Evolutionary conservation across 2,329 filamentous ascomycete genomes (phyloP).

Genomic region (Paecilomyces dactylethromorphus): DNA sequence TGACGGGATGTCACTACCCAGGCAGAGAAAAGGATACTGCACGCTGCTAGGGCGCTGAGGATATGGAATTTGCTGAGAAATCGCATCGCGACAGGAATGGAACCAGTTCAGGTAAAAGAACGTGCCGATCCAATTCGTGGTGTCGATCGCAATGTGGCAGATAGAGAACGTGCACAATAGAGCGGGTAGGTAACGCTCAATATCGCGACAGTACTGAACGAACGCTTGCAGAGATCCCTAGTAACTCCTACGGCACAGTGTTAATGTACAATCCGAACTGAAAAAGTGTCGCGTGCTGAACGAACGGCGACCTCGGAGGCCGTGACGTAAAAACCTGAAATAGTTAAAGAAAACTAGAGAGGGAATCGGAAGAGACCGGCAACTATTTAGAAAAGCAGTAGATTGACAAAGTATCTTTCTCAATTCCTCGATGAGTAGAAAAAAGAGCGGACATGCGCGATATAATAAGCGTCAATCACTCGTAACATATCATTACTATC

Average conservation of each 20-base stretch:
- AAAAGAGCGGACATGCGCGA: neutral
- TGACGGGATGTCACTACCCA: slow-evolving; percentile 20
- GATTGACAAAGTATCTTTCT: neutral
- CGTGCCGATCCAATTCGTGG: neutral
- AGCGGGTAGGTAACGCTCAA: neutral
- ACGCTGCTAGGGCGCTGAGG: slow-evolving; percentile 21
- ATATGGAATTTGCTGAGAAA: slow-evolving; percentile 24
- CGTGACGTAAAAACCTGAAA: neutral
- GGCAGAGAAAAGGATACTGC: slow-evolving; percentile 21
- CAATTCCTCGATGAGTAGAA: neutral
- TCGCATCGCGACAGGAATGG: slow-evolving; percentile 12
- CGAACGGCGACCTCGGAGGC: neutral
- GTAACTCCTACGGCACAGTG: neutral
- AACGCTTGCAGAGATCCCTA: neutral
- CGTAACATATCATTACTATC: neutral
- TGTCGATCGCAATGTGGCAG: neutral
- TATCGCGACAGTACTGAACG: neutral
- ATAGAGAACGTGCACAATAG: neutral
- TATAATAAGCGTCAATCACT: neutral
- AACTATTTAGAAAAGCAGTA: neutral
- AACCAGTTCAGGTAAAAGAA: neutral
- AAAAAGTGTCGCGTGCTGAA: neutral
- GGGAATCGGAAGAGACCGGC: neutral
- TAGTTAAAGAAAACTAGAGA: neutral
- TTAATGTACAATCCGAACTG: neutral